phyloP scores from a whole-genome alignment of 176 grass and related monocot species.

The Eleusine indica region DNA sequence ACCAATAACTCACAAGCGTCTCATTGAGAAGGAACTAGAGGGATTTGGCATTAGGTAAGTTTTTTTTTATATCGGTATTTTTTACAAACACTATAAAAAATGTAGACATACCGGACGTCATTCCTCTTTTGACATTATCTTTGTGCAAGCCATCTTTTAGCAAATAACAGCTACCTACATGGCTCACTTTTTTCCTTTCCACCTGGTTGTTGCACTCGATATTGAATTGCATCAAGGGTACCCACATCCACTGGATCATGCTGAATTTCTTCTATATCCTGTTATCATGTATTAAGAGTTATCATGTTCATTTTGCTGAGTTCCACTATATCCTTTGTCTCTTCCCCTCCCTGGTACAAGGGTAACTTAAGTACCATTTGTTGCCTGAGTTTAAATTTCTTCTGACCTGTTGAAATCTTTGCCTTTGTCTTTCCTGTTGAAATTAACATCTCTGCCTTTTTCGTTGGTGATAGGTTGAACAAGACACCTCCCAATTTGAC shows the following conservation, averaged over 20 bases:
- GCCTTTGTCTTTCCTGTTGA: not conserved
- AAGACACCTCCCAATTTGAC: conserved; percentile 95
- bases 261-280: not conserved
- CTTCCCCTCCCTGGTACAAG: not conserved
- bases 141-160: not conserved
- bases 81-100: not conserved
- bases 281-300: not conserved
- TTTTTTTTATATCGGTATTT: not conserved
- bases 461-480: conserved; percentile 71
- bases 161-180: not conserved
- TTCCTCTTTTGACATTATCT: not conserved
- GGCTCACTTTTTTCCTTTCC: not conserved
- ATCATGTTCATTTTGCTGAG: not conserved
- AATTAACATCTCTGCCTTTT: conserved; percentile 39
- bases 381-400: not conserved
- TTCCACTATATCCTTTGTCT: not conserved
- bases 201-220: not conserved
- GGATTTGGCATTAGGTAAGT: conserved; percentile 94
- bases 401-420: not conserved
- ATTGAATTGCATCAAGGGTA: conserved; percentile 10
- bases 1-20: conserved; percentile 96
- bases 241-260: not conserved
- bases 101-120: not conserved
- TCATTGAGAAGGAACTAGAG: conserved; percentile 98
- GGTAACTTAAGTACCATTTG: not conserved